These are phyloP conservation scores for Aspergillus conjunctus DNA, from an alignment of 495 filamentous ascomycete genomes.

Conservation along the genomic window DNA sequence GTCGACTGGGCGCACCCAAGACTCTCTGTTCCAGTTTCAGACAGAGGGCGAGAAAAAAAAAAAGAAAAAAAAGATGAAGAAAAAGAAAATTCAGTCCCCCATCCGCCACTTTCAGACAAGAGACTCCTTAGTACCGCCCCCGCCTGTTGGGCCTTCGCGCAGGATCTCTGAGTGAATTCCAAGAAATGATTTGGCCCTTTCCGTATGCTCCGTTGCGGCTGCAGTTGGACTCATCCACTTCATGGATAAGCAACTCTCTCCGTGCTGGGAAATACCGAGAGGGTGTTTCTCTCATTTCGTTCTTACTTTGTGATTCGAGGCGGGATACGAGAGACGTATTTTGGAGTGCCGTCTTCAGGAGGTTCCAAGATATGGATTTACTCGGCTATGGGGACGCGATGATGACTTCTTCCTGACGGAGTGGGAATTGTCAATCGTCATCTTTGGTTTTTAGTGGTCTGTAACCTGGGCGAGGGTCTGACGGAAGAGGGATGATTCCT, in stretches of 20 bases:
- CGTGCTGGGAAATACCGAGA: conserved; percentile 9
- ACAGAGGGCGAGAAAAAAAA: conserved; percentile 13
- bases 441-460: background rate
- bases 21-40: conserved; percentile 23
- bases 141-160: conserved; percentile 32
- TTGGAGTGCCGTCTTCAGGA: background rate
- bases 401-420: background rate
- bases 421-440: conserved; percentile 1
- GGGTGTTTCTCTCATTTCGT: background rate
- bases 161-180: conserved; percentile 12
- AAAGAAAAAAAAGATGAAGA: conserved; percentile 15
- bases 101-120: conserved; percentile 23
- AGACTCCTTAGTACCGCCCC: conserved; percentile 17
- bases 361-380: background rate
- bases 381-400: background rate
- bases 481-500: background rate
- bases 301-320: background rate
- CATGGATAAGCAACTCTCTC: conserved; percentile 10
- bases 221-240: conserved; percentile 18
- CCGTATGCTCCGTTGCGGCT: conserved; percentile 8
- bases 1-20: background rate
- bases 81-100: conserved; percentile 17
- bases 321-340: background rate
- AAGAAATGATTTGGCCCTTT: conserved; percentile 6
- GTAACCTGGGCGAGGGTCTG: background rate